Evolutionary conservation across 495 filamentous ascomycete species (phyloP).

Genomic region (Aspergillus campestris): DNA sequence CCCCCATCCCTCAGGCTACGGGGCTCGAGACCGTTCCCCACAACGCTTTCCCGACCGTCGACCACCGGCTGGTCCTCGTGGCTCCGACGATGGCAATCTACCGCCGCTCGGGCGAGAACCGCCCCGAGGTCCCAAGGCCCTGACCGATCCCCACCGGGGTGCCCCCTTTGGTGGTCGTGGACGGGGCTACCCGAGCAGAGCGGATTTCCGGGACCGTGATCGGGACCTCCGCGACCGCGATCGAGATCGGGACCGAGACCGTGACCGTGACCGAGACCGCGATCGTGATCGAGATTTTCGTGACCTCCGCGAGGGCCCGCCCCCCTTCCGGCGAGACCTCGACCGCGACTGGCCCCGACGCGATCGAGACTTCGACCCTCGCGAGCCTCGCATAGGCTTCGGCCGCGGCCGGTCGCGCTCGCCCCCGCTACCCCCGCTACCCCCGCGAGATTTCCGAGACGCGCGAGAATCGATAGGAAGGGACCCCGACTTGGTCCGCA

Average conservation of each 20-base stretch:
- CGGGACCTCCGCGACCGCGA: conserved; percentile 42
- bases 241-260: conserved; percentile 35
- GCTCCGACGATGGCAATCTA: conserved; percentile 29
- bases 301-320: conserved; percentile 28
- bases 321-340: conserved; percentile 27
- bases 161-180: conserved; percentile 35
- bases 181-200: conserved; percentile 40
- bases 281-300: conserved; percentile 9
- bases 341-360: conserved; percentile 32
- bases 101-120: conserved; percentile 44
- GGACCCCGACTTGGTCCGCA: conserved; percentile 37
- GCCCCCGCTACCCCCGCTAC: conserved; percentile 26
- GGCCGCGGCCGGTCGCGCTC: conserved; percentile 39
- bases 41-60: conserved; percentile 40
- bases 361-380: conserved; percentile 35
- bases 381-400: conserved; percentile 31
- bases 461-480: conserved; percentile 29
- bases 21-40: conserved; percentile 41
- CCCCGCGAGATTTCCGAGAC: conserved; percentile 45
- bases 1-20: conserved; percentile 39
- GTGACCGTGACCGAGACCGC: conserved; percentile 24
- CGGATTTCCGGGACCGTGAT: conserved; percentile 55
- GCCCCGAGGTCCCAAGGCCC: conserved; percentile 62
- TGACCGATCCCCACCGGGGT: conserved; percentile 56
- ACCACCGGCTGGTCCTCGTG: conserved; percentile 31